Conservation (phyloP, 2,329 filamentous ascomycete genomes). For the Mycogone perniciosa region DNA sequence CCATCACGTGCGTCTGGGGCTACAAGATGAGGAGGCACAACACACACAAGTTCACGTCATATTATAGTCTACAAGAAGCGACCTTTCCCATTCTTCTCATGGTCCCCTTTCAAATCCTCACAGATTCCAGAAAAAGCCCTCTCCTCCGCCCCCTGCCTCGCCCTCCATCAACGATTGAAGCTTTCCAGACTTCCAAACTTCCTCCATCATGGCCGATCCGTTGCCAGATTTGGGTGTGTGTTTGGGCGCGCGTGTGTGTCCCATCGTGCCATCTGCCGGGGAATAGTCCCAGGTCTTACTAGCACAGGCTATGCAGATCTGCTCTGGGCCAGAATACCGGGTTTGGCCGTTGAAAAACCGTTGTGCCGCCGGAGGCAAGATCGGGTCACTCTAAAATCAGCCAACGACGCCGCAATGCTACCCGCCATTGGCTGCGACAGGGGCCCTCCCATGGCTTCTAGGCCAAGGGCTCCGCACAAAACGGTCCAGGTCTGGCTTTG, state of each 20-base stretch:
- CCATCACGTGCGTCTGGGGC: no score
- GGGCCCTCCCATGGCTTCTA: neutral
- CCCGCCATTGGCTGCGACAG: neutral
- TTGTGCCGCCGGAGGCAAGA: neutral
- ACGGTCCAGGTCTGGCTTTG: no score
- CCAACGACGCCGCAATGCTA: neutral
- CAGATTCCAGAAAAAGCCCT: no score
- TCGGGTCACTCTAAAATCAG: neutral
- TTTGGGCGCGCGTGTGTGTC: neutral
- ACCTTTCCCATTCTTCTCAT: no score
- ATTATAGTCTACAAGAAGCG: no score
- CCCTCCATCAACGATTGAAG: no score
- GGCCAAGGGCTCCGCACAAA: neutral
- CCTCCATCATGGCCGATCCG: no score
- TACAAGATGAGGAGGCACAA: no score
- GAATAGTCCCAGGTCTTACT: neutral
- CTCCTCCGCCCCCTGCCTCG: no score
- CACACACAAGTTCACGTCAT: no score
- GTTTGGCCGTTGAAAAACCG: neutral
- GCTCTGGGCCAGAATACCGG: constrained; percentile 3
- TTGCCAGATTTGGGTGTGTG: neutral
- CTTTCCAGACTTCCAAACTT: no score
- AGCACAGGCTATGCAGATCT: constrained; percentile 1
- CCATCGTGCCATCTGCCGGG: neutral
- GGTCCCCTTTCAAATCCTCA: no score